phyloP scores from a whole-genome alignment of 345 rosid species.

The Eucalyptus urophylla region DNA sequence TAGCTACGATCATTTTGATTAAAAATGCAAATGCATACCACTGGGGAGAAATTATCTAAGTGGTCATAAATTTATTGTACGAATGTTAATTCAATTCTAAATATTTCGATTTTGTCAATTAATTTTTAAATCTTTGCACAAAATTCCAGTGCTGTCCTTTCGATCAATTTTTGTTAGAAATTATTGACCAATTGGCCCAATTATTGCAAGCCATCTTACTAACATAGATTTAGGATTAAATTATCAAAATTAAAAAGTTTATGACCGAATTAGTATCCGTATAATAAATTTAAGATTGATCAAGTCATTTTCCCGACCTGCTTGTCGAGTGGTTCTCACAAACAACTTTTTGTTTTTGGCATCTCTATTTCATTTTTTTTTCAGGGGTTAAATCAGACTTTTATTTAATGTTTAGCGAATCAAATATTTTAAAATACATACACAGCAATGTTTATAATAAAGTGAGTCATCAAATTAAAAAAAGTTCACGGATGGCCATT shows the following conservation, averaged over 20 bases:
- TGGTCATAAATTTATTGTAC: not conserved
- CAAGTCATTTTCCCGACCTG: not conserved
- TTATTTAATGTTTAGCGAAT: not conserved
- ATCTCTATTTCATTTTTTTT: not conserved
- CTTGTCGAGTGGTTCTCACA: not conserved
- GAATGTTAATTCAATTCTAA: not conserved
- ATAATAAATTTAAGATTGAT: not conserved
- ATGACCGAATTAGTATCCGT: rapidly evolving
- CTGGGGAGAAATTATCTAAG: not conserved
- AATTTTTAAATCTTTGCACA: rapidly evolving
- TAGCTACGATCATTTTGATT: not conserved
- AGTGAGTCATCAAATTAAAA: not conserved
- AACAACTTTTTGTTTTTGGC: not conserved
- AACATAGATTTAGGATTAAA: not conserved
- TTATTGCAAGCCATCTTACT: not conserved
- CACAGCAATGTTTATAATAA: not conserved
- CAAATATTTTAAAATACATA: not conserved
- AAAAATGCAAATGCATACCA: not conserved
- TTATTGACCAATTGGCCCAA: rapidly evolving
- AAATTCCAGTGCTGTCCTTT: rapidly evolving
- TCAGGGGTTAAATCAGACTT: not conserved
- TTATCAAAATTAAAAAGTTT: not conserved
- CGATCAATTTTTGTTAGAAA: rapidly evolving
- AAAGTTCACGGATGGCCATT: not conserved
- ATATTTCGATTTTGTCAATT: not conserved